Conservation (phyloP, 2,329 filamentous ascomycete genomes). For the Aureobasidium namibiae region DNA sequence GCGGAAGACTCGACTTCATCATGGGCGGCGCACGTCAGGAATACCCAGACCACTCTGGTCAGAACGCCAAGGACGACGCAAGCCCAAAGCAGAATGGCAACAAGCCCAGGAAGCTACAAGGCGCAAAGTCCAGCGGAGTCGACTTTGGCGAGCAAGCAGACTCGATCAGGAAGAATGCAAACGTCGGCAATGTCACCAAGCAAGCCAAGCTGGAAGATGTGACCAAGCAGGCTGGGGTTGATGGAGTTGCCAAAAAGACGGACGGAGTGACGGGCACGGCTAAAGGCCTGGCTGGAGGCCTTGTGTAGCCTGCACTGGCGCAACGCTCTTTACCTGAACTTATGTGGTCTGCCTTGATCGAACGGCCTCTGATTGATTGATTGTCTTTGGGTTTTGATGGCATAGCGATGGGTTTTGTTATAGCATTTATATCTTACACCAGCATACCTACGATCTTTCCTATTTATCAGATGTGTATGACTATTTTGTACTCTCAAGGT, state of each 20-base stretch:
- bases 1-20: slow-evolving; percentile 30
- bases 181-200: slow-evolving; percentile 13
- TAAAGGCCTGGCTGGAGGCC: slow-evolving; percentile 2
- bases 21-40: slow-evolving; percentile 21
- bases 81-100: slow-evolving; percentile 10
- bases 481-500: no score
- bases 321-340: background rate
- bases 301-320: slow-evolving; percentile 8
- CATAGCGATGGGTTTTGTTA: slow-evolving; percentile 6
- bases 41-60: slow-evolving; percentile 2
- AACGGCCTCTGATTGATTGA: slow-evolving; percentile 1
- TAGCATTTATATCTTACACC: background rate
- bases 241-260: slow-evolving; percentile 2
- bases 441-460: background rate
- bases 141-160: slow-evolving; percentile 11
- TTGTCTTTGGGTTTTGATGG: background rate
- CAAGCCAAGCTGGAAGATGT: slow-evolving; percentile 13
- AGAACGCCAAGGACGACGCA: slow-evolving; percentile 4
- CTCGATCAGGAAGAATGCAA: slow-evolving; percentile 14
- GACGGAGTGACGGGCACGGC: background rate
- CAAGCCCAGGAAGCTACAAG: slow-evolving; percentile 7
- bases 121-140: slow-evolving; percentile 13
- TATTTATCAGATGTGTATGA: no score
- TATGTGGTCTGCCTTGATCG: slow-evolving; percentile 1
- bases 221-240: slow-evolving; percentile 4